Evolutionary conservation across 73 alveolate genomes (phyloP), one percentile per base, ranked within the genome.

Genomic region (Paramecium tetraurelia): DNA sequence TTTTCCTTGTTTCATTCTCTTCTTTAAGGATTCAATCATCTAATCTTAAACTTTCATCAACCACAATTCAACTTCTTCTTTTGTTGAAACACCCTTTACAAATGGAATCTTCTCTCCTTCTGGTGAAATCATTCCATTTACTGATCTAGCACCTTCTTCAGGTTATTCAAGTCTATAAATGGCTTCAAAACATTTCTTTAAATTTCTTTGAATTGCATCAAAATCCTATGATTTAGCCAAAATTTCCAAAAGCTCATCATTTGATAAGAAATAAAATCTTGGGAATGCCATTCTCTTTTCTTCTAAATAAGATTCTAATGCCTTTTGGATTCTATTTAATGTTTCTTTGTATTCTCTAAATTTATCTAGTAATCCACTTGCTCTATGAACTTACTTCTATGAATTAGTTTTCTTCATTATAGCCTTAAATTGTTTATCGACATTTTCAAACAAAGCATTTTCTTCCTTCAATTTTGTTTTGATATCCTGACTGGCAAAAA

Each of bases 201-300:
- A 75, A 88, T 97, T 96, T 58, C 95, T 96, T 92, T 98, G 95
- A 40, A 98, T 98, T 41, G 96, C 97, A 57, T 97, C 98, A 4
- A 97, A 86, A 87, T 98, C 99, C 68, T 96, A 95, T 33, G 99
- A 93, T 53, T 98, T 98, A 33, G 99, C 98, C 88, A 98, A 96
- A n/a, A 98, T 98, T 85, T 98, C 98, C 21, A 98, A 92, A 27
- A 98, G 95, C 86, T 98, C 99, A 89, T 98, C 99, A 93, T 98
- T 98, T 31, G 99, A 95, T 87, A 98, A 93, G 97, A 98, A 98
- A 93, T 98, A 98, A 92, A 98, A 98, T 86, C 99, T 96, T 59
- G 99, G 99, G 93, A 98, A 98, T 44, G 96, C 98, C 89, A 96
- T 89, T 92, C 99, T 89, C 97, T 98, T 98, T 59, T 98, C 98